Evolutionary conservation across 129 eudicot genomes (phyloP).

Genomic region (Rutidosis leptorrhynchoides): DNA sequence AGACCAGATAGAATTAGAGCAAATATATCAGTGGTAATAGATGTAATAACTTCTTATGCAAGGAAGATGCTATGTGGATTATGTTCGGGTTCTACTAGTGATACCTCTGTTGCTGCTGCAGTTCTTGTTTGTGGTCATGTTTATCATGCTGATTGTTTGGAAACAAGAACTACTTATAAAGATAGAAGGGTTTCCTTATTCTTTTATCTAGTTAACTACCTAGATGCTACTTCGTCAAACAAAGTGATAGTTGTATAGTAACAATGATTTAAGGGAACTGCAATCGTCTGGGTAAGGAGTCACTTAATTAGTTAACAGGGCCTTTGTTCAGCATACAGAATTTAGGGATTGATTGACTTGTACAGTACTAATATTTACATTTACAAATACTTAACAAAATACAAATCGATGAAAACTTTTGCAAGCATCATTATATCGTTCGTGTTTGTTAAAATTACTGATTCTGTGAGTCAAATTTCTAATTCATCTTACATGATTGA

Average conservation of each 20-base stretch:
- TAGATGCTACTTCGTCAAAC: not conserved
- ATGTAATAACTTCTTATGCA: constrained; percentile 16
- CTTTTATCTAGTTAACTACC: constrained; percentile 3
- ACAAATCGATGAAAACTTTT: too few species aligned
- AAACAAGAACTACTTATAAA: constrained; percentile 42
- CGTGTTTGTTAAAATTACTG: too few species aligned
- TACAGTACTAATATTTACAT: too few species aligned
- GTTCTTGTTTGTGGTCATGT: constrained; percentile 76
- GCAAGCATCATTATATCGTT: too few species aligned
- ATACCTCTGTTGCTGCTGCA: constrained; percentile 65
- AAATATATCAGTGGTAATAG: constrained; percentile 17
- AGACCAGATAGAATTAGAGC: constrained; percentile 20
- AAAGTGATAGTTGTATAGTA: not conserved
- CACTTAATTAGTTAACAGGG: too few species aligned
- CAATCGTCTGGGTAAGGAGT: too few species aligned
- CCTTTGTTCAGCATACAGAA: too few species aligned
- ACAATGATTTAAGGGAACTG: too few species aligned
- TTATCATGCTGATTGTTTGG: constrained; percentile 83
- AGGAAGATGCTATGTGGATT: constrained; percentile 19
- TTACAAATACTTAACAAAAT: too few species aligned
- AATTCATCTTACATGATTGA: too few species aligned
- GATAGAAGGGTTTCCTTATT: constrained; percentile 52
- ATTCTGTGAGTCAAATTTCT: too few species aligned
- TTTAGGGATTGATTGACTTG: too few species aligned
- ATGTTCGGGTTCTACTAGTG: constrained; percentile 37